Percentiles rank a stretch among this genome's conserved stretches.
phyloP scores from a whole-genome alignment of 1,284 basidiomycete species.

The Ganoderma sp. region DNA sequence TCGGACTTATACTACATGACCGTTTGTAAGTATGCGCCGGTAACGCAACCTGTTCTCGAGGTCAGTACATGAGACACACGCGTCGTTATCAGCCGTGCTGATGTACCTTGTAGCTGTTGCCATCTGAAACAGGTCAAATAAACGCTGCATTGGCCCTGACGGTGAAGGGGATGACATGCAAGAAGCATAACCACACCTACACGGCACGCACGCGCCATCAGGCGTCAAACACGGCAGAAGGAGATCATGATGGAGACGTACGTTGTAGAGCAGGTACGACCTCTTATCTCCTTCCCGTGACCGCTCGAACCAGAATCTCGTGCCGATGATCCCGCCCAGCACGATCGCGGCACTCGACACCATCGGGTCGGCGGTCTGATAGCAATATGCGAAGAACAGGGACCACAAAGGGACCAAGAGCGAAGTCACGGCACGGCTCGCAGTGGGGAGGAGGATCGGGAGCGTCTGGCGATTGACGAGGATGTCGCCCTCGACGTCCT shows the following conservation, averaged over 20 bases:
- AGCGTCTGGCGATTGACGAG: slow-evolving; percentile 44
- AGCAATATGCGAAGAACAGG: not conserved
- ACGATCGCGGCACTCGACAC: not conserved
- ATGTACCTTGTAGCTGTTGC: not conserved
- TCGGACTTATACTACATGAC: no score
- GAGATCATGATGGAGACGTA: not conserved
- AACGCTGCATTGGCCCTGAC: not conserved
- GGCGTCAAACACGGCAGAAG: not conserved
- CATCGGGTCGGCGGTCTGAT: not conserved
- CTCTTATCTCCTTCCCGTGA: not conserved
- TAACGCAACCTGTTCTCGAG: not conserved
- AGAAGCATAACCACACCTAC: not conserved
- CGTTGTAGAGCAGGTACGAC: slow-evolving; percentile 14
- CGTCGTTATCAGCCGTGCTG: not conserved
- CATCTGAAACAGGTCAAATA: not conserved
- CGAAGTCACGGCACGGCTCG: slow-evolving; percentile 6
- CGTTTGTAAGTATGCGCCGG: not conserved
- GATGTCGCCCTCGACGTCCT: slow-evolving; percentile 46
- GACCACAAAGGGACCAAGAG: slow-evolving; percentile 19
- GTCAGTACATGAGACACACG: not conserved
- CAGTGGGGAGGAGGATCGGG: slow-evolving; percentile 43
- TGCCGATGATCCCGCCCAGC: not conserved
- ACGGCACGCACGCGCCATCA: not conserved
- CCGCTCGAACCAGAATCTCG: slow-evolving; percentile 1
- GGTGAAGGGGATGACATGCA: slow-evolving; percentile 2